phyloP scores from a whole-genome alignment of 2,329 filamentous ascomycete genomes.

The Monosporascus sp. region DNA sequence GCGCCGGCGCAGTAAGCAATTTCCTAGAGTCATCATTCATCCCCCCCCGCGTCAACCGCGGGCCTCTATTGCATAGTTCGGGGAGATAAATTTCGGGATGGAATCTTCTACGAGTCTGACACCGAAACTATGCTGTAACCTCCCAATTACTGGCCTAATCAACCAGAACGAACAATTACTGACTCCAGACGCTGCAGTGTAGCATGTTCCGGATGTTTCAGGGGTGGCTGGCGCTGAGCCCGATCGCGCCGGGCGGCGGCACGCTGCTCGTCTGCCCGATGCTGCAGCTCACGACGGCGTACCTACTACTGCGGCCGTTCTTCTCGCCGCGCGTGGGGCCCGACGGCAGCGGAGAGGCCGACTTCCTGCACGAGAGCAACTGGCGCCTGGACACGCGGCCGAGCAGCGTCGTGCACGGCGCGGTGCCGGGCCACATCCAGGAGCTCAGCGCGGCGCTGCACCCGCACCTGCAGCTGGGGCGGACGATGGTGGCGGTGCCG shows the following conservation, averaged over 20 bases:
- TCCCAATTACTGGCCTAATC: too few relatives aligned
- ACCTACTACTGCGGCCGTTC: slow-evolving; percentile 78
- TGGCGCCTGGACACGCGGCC: slow-evolving; percentile 49
- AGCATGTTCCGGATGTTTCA: slow-evolving; percentile 85
- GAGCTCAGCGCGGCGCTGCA: slow-evolving; percentile 61
- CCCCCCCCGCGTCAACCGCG: fast-evolving
- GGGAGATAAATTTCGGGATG: too few relatives aligned
- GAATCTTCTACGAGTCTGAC: too few relatives aligned
- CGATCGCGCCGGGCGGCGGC: slow-evolving; percentile 66
- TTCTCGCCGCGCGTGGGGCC: slow-evolving; percentile 50
- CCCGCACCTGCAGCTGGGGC: slow-evolving; percentile 61
- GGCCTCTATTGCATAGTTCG: too few relatives aligned
- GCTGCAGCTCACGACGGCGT: slow-evolving; percentile 69
- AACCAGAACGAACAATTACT: too few relatives aligned
- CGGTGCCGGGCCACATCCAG: slow-evolving; percentile 61
- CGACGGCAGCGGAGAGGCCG: slow-evolving; percentile 32
- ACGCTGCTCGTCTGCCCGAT: slow-evolving; percentile 78
- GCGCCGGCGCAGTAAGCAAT: slow-evolving; percentile 54
- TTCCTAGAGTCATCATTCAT: too few relatives aligned
- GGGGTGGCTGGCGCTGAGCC: slow-evolving; percentile 79
- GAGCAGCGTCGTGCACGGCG: slow-evolving; percentile 63
- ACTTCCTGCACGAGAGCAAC: slow-evolving; percentile 49
- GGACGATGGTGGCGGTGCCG: slow-evolving; percentile 68
- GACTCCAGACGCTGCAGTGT: slow-evolving; percentile 37
- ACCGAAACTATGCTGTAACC: too few relatives aligned